Base-by-base conservation (phyloP, 371 early-diverging fungal genomes). In the Actinomortierella wolfii region DNA sequence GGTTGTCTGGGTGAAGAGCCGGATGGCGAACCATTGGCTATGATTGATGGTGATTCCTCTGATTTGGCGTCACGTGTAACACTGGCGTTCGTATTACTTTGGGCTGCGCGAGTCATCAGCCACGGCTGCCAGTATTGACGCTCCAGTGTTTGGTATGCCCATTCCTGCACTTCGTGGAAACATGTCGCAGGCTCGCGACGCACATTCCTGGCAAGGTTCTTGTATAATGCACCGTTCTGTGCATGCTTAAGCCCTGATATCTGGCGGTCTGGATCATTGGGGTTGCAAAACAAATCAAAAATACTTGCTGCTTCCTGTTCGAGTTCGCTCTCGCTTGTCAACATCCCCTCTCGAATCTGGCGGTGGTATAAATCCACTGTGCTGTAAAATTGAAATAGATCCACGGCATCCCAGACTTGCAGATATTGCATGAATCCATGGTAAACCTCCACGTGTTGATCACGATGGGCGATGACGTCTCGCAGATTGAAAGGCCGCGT, bases 341-440 rank as follows among this genome's bases (percentile, higher is more conserved):
- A 59, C 1, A 55, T 58, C 3, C 71, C 71, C 21, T 71, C 58
- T 20, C 65, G 61, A 41, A 71, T 65, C 17, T 71, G 71, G 26
- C 71, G 61, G 45, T 71, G 71, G 26, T 65, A 71, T 11, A 65
- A 39, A 23, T 71, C 66, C 9, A 57, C 58, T 66, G 65, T 71
- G 42, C 24, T 47, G 24, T 47, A 24, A 20, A 47, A 18, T 21
- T 47, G 61, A 1, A 49, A 61, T 6, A 71, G 49, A 25, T 71
- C 71, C 71, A 65, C 58, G n/a, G 66, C 71, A 26, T 71, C 71
- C 71, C 71, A 71, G 39, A 71, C 65, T 34, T 61, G 66, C 6
- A 65, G 52, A 20, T 71, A 71, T 5, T 57, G 45, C 66, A 71
- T 71, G 45, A 71, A 71, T n/a, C 61, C 71, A 21, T 71, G 71